phyloP scores from a whole-genome alignment of 75 land plant species.

The Larix kaempferi region DNA sequence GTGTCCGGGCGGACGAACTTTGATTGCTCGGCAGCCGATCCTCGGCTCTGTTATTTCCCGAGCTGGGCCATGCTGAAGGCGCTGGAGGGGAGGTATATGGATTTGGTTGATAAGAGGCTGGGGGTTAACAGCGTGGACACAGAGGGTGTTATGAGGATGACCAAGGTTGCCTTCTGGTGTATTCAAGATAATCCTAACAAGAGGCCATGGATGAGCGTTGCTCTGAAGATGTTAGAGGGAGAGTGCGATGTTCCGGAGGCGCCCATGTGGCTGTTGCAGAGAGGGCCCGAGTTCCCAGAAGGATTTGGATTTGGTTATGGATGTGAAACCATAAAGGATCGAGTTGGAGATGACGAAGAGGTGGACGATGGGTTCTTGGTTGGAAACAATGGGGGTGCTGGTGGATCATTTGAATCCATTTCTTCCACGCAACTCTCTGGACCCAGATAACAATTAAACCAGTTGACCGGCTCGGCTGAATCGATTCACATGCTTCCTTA shows the following conservation, averaged over 20 bases:
- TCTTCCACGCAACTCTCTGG: not conserved
- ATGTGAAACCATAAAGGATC: not conserved
- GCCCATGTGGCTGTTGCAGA: conserved; percentile 1
- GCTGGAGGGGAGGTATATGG: conserved; percentile 13
- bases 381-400: not conserved
- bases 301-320: not conserved
- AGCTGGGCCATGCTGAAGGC: conserved; percentile 6
- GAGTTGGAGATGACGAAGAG: not conserved
- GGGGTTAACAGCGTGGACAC: not conserved
- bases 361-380: not conserved
- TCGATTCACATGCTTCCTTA: no score
- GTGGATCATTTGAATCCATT: not conserved
- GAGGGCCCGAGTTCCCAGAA: conserved; percentile 1
- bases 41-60: conserved; percentile 7
- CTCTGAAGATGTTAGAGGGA: conserved; percentile 35
- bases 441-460: no score
- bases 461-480: no score
- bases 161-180: conserved; percentile 30
- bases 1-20: conserved; percentile 21
- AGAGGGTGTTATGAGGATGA: conserved; percentile 16
- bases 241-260: not conserved
- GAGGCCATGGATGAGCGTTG: conserved; percentile 36
- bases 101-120: conserved; percentile 4
- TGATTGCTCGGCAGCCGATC: conserved; percentile 17
- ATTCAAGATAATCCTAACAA: conserved; percentile 20